phyloP scores from a whole-genome alignment of 2,329 filamentous ascomycete genomes.

The Cylindrodendrum hubeiense region DNA sequence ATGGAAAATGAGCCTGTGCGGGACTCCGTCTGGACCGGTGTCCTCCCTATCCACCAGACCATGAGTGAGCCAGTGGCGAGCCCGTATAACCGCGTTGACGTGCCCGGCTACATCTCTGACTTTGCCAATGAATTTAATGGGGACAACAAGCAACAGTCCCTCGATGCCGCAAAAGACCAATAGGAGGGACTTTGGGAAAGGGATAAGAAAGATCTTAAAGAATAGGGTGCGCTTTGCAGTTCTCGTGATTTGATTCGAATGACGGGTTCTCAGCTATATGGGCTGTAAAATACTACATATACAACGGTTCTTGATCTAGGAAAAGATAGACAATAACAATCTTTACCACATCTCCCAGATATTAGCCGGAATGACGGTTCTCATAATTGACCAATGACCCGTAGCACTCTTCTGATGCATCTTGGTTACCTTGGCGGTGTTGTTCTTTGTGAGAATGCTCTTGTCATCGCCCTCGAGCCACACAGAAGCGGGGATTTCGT shows the following conservation, averaged over 20 bases:
- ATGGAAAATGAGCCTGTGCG: conserved; percentile 56
- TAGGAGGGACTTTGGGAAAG: neutral
- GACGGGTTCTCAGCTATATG: neutral
- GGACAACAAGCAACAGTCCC: conserved; percentile 45
- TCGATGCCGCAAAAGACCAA: conserved; percentile 42
- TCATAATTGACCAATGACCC: conserved; percentile 94
- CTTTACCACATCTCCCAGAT: conserved; percentile 91
- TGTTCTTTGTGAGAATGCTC: conserved; percentile 70
- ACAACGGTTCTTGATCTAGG: neutral
- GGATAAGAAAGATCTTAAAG: no score
- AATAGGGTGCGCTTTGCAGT: neutral
- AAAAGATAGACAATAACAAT: neutral
- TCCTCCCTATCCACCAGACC: conserved; percentile 71
- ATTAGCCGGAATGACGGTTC: conserved; percentile 78
- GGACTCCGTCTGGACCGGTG: conserved; percentile 66
- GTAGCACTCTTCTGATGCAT: conserved; percentile 83
- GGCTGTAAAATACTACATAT: conserved; percentile 8
- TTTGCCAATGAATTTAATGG: conserved; percentile 55
- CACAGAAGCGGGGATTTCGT: conserved; percentile 72
- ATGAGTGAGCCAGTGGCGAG: conserved; percentile 74
- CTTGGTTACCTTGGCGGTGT: conserved; percentile 74
- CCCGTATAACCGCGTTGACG: conserved; percentile 68
- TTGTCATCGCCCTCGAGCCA: conserved; percentile 60
- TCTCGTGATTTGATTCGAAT: neutral
- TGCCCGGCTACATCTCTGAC: conserved; percentile 72